Evolutionary conservation across 164 flowering plant species (phyloP), one percentile per base, ranked within the genome.

Genomic region (Cinnamomum micranthum): DNA sequence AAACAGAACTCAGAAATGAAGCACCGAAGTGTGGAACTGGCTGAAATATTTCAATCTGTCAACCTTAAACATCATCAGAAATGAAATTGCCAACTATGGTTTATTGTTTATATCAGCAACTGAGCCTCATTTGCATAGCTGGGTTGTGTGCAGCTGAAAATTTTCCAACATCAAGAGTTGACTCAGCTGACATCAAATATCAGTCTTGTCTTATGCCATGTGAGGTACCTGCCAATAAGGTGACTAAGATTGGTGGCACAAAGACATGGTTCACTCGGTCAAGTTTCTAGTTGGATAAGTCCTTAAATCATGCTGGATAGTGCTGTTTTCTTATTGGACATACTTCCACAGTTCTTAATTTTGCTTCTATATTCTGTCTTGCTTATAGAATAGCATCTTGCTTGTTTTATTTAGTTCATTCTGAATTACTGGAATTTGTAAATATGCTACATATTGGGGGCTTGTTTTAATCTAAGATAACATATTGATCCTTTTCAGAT

Each of bases 401-500:
- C 11, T 24, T 24, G 11, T 66, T 23, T 66, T 25, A 22, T 63
- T 23, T 15, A 22, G 65, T 31, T 24, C 22, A 63, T 63, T 9
- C 25, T 63, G 66, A 7, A 6, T 63, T 14, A 14, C 19, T 31
- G 22, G 70, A 55, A 55, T 55, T 67, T 67, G 4, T 19, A 33
- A 67, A 9, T 13, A 6, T 31, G 15, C 31, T 15, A 35, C 24
- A 5, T 22, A 31, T 14, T 67, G 2, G 31, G 70, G 47, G n/a
- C 71, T 69, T 10, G 63, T 7, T 14, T 14, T 35, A 35, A 6
- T 35, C 47, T 35, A 6, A 35, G 7, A 6, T 35, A 25, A 2
- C 31, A 68, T 73, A 27, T 65, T 69, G 63, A 65, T 71, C 68
- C 25, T 74, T 77, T 74, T 55, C 92, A 95, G 99, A 85, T 95